Evolutionary conservation across 1,284 basidiomycete genomes (phyloP).

Genomic region (Sanghuangporus sanghuang): DNA sequence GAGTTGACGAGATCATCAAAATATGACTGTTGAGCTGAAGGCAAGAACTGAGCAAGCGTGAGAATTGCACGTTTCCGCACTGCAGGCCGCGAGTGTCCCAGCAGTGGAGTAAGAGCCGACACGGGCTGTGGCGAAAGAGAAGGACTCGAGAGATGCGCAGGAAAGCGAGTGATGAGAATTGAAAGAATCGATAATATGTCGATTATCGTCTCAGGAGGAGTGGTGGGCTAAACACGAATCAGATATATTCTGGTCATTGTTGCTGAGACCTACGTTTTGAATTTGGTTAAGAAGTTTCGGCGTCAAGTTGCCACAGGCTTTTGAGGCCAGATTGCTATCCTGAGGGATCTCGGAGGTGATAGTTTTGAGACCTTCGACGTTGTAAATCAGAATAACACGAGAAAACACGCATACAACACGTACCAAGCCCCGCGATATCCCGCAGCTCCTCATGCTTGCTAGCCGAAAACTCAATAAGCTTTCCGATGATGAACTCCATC

Average conservation of each 20-base stretch:
- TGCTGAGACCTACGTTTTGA: slow-evolving; percentile 51
- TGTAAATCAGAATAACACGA: slow-evolving; percentile 1
- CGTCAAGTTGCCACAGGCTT: slow-evolving; percentile 80
- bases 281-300: slow-evolving; percentile 81
- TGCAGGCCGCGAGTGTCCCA: slow-evolving; percentile 72
- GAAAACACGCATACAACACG: slow-evolving; percentile 24
- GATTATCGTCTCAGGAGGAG: slow-evolving; percentile 79
- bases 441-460: slow-evolving; percentile 86
- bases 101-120: slow-evolving; percentile 67
- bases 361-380: slow-evolving; percentile 77
- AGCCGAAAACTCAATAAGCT: slow-evolving; percentile 78
- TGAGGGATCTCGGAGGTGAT: slow-evolving; percentile 86
- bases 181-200: slow-evolving; percentile 90
- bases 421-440: slow-evolving; percentile 91
- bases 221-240: slow-evolving; percentile 43
- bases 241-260: slow-evolving; percentile 14
- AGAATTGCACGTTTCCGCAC: slow-evolving; percentile 89
- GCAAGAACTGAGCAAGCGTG: slow-evolving; percentile 78
- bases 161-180: slow-evolving; percentile 88
- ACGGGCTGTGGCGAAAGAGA: slow-evolving; percentile 52
- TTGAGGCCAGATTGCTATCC: slow-evolving; percentile 72
- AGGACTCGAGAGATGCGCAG: slow-evolving; percentile 45
- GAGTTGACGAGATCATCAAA: slow-evolving; percentile 51
- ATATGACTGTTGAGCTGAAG: slow-evolving; percentile 53
- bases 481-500: slow-evolving; percentile 84